Percentiles rank a stretch among this genome's conserved stretches.
These are phyloP conservation scores for Lodderomyces elongisporus DNA, from an alignment of 1,139 yeast species.

Conservation along the genomic window DNA sequence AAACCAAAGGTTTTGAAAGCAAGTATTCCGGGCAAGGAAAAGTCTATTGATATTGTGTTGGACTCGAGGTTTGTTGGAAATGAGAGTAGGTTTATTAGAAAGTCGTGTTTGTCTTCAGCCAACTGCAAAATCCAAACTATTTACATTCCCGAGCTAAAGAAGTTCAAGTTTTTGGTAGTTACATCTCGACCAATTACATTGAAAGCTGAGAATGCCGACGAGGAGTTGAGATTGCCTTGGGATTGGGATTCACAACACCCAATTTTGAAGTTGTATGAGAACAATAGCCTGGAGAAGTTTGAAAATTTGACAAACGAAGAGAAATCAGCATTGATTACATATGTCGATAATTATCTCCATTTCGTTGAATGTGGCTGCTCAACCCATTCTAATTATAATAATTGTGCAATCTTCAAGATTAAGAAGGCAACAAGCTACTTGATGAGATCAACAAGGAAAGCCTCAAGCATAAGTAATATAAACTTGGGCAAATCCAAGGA, in stretches of 20 bases:
- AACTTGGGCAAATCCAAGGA: conserved; percentile 38
- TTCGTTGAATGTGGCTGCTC: conserved; percentile 71
- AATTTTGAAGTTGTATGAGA: conserved; percentile 45
- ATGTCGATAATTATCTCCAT: conserved; percentile 54
- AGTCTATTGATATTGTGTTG: conserved; percentile 49
- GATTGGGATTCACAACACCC: conserved; percentile 85
- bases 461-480: conserved; percentile 37
- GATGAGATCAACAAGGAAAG: conserved; percentile 54
- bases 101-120: conserved; percentile 60
- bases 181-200: conserved; percentile 51
- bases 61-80: conserved; percentile 83
- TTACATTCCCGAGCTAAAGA: conserved; percentile 39
- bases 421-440: conserved; percentile 58
- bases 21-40: conserved; percentile 25
- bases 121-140: conserved; percentile 63
- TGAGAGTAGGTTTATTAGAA: conserved; percentile 66
- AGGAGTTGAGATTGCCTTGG: conserved; percentile 79
- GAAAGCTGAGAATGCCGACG: conserved; percentile 28
- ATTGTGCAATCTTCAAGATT: conserved; percentile 56
- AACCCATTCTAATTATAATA: conserved; percentile 28
- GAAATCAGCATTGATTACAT: conserved; percentile 51
- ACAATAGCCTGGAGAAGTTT: conserved; percentile 31
- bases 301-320: conserved; percentile 47
- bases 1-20: conserved; percentile 64
- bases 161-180: conserved; percentile 52